Base-by-base conservation (phyloP, 2,329 filamentous ascomycete species). In the Ophiostoma angusticollis region DNA sequence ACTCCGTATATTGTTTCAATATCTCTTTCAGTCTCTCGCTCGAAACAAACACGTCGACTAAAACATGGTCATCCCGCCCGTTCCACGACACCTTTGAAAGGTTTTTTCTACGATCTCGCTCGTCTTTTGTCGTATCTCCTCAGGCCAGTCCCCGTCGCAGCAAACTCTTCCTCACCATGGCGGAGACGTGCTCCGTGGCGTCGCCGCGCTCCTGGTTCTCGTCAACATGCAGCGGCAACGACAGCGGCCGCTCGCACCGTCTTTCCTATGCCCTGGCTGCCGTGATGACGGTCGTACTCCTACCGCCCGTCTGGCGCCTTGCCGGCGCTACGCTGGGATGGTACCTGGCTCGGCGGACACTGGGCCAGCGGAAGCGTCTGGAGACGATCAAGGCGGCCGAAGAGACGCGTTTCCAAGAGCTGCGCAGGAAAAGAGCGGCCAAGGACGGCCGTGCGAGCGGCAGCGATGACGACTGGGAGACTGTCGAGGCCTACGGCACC, bases 391-490 rank as follows among this genome's bases (percentile, higher is more conserved):
- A 68, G 54, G 57, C 61, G 12, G 60, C 65, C 13, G 64, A 69
- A 31, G 61, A 70, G 45, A 53, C 53, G 41, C 58, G 54, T 29
- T 60, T 53, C 16, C 56, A 61, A 30, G 51, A 52, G 3, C 53
- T 58, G 30, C 47, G 30, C 56, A 59, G 39, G 53, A 52, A 50
- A 49, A 42, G 50, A 55, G 37, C 19, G 45, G 36, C 16, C 30
- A 37, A 11, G 43, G 48, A 14, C 17, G 23, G 25, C 17, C 24
- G 18, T 1, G 16, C n/a, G 23, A 40, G 45, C 35, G 56, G 49
- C 41, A 54, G 56, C 22, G 76, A 80, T 46, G 74, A 77, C 21
- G 78, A 78, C 36, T 84, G 79, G 78, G 78, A 84, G 56, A 78
- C 76, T 50, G 68, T 84, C 18, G 72, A 79, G 43, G 60, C 65